A percentile compares a stretch with the other conserved stretches of the same genome.
Conservation (phyloP, 1,139 yeast genomes). For the Yamadazyma triangularis region DNA sequence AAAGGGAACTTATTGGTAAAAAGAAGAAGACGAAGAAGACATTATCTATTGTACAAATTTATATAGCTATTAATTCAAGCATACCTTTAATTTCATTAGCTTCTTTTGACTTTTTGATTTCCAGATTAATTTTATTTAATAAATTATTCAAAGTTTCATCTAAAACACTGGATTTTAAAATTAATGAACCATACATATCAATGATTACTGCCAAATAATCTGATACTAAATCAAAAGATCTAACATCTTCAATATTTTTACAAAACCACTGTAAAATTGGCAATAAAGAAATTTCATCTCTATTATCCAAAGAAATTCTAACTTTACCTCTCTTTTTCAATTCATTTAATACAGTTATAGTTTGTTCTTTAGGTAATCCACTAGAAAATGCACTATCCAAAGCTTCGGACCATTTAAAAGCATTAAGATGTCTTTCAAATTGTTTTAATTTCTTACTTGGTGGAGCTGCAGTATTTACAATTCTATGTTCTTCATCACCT, state of each 20-base stretch:
- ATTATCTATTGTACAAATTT: slow-evolving; percentile 3
- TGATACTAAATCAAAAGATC: slow-evolving; percentile 69
- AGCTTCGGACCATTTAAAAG: slow-evolving; percentile 91
- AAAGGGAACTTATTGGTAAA: slow-evolving; percentile 6
- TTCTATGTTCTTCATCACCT: slow-evolving; percentile 81
- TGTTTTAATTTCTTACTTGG: slow-evolving; percentile 62
- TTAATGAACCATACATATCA: slow-evolving; percentile 69
- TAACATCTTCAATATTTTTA: slow-evolving; percentile 71
- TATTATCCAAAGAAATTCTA: slow-evolving; percentile 66
- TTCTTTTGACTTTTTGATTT: slow-evolving; percentile 76
- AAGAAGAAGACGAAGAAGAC: slow-evolving; percentile 5
- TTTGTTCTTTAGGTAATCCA: slow-evolving; percentile 74
- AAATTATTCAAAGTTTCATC: slow-evolving; percentile 66
- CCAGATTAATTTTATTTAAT: slow-evolving; percentile 56
- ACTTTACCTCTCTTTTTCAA: slow-evolving; percentile 85
- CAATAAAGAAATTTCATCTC: slow-evolving; percentile 82
- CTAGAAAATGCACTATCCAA: slow-evolving; percentile 78
- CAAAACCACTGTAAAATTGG: slow-evolving; percentile 84
- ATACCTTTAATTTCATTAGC: slow-evolving; percentile 91
- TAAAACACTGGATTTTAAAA: slow-evolving; percentile 75
- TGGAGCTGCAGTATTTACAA: slow-evolving; percentile 55
- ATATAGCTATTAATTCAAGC: slow-evolving; percentile 70
- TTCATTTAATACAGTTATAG: slow-evolving; percentile 78
- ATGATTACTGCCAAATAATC: slow-evolving; percentile 82
- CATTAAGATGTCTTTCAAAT: slow-evolving; percentile 79